Base-by-base conservation (phyloP, 805 yeast species). In the Candida boleticola region DNA sequence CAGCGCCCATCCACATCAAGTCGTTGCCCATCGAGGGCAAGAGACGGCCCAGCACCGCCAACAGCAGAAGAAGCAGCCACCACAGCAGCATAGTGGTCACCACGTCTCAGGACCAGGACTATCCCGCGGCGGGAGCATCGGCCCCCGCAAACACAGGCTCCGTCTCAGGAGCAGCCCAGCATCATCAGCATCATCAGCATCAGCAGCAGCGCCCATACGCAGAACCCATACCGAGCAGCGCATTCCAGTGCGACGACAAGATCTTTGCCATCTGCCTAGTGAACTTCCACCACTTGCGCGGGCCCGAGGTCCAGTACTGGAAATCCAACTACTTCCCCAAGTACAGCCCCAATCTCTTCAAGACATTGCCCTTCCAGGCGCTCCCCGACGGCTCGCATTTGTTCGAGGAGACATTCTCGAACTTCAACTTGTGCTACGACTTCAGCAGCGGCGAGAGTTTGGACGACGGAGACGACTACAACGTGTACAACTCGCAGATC, bases 271-370 rank as follows among this genome's bases (percentile, higher is more conserved):
- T 90, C 3, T 84, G 96, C 50, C 77, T 93, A 11, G 96, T 90
- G 17, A 95, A 95, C 51, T 92, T 92, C 71, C 96, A 92, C 58
- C 98, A 93, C 55, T 61, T 67, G 22, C 71, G 95, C 44, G 99
- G 99, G 1, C 98, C 99, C 0, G 97, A 93, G 59, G 80, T 93
- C 19, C 97, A 92, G 61, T 89, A 87, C 64, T 87, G 97, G 89
- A 57, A 57, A 39, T 73, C 83, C 17, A 80, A 77, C 54, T 66
- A 67, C 44, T 62, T 63, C 25, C 51, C 56, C 2, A 64, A 65
- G 33, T 60, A 64, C 40, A 51, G 58, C 27, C 64, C 64, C 18
- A 62, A 66, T 32, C 64, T 85, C 16, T 93, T 97, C 90, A 89
- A 93, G 9, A 81, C 83, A 54, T 64, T 93, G 32, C 95, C 99